These are phyloP conservation scores for Gracilaria gracilis DNA, from an alignment of 23 red algal species.

Conservation along the genomic window DNA sequence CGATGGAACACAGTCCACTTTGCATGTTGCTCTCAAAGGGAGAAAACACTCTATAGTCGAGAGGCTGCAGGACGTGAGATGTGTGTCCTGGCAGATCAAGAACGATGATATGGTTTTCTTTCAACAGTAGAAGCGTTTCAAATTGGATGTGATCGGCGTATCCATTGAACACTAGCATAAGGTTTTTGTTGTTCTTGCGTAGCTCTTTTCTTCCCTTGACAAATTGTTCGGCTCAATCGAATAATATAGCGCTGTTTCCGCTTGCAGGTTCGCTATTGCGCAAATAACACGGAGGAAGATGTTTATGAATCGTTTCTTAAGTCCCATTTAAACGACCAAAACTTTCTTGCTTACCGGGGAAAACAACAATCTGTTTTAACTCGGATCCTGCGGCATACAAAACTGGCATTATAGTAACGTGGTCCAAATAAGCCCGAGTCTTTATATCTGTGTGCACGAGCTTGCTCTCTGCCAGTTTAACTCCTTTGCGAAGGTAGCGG, in stretches of 20 bases:
- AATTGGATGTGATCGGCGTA: background rate
- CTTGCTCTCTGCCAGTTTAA: background rate
- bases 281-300: background rate
- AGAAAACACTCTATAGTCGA: background rate
- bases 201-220: background rate
- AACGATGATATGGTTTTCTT: background rate
- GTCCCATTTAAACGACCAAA: background rate
- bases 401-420: background rate
- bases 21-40: background rate
- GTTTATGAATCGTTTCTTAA: background rate
- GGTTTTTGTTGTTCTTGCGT: background rate
- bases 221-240: background rate
- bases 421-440: background rate
- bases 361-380: background rate
- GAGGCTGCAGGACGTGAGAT: background rate
- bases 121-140: background rate
- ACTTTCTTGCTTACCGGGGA: background rate
- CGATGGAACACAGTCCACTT: too few relatives aligned
- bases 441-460: background rate
- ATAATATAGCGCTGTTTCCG: background rate
- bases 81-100: background rate
- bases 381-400: background rate
- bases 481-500: background rate
- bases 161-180: background rate
- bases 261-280: background rate